Evolutionary conservation across 768 basidiomycete species (phyloP).

Genomic region (Lactarius psammicola): DNA sequence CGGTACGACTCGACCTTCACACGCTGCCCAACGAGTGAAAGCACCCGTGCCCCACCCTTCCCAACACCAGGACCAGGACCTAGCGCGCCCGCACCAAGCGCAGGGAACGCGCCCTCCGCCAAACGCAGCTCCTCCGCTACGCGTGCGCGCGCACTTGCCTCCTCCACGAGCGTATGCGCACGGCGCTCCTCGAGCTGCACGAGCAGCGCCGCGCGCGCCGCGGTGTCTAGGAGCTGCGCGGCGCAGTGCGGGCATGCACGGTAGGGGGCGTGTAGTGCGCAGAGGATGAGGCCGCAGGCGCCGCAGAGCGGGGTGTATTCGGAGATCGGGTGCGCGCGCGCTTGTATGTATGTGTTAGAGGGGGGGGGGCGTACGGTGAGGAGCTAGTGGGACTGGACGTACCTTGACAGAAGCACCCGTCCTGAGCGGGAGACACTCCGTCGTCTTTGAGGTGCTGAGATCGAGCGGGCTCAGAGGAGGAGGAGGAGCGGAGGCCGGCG

Average conservation of each 20-base stretch:
- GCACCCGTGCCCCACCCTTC: constrained; percentile 11
- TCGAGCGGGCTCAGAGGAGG: neutral
- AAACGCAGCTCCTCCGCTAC: neutral
- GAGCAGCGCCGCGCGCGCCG: constrained; percentile 12
- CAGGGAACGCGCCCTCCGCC: constrained; percentile 23
- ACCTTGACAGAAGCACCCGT: constrained; percentile 28
- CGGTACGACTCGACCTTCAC: constrained; percentile 16
- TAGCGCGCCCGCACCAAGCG: neutral
- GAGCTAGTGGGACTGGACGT: neutral
- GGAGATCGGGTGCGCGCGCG: constrained; percentile 19
- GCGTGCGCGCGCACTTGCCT: constrained; percentile 12
- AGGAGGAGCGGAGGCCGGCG: constrained; percentile 2
- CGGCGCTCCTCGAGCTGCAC: constrained; percentile 17
- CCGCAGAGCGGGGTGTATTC: constrained; percentile 27
- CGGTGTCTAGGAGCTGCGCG: constrained; percentile 12
- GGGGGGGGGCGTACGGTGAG: neutral
- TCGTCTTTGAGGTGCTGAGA: neutral
- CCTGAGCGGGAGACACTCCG: neutral
- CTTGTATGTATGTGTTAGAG: constrained; percentile 6
- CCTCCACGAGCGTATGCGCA: constrained; percentile 10
- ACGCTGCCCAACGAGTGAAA: constrained; percentile 11
- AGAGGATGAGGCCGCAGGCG: constrained; percentile 27
- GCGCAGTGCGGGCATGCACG: constrained; percentile 22
- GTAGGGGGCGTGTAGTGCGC: constrained; percentile 14
- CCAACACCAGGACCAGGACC: neutral